Conservation (phyloP, 2,329 filamentous ascomycete genomes). For the Blastomyces emzantsi region DNA sequence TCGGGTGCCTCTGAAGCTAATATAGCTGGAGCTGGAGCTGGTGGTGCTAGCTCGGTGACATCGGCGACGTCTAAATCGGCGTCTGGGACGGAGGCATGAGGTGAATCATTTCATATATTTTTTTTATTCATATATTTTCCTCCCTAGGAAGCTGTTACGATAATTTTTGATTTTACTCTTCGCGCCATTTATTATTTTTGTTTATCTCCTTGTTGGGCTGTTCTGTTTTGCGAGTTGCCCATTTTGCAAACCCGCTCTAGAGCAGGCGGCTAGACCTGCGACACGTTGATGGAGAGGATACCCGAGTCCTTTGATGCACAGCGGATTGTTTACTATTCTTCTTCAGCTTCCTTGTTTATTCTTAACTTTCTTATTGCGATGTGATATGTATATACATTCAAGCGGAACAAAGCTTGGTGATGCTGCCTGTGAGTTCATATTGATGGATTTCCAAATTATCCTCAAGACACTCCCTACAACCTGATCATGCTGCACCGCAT, state of each 20-base stretch:
- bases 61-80: conserved; percentile 6
- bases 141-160: neutral
- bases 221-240: neutral
- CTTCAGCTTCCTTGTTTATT: neutral
- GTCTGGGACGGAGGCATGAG: neutral
- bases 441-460: neutral
- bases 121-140: neutral
- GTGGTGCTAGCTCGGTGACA: conserved; percentile 1
- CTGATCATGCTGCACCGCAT: neutral
- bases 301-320: neutral
- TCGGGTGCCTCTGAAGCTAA: neutral
- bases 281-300: neutral
- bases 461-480: neutral
- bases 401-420: neutral
- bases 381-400: conserved; percentile 2
- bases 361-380: neutral
- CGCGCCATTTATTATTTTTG: neutral
- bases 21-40: neutral
- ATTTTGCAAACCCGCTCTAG: no score
- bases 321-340: neutral
- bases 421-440: neutral
- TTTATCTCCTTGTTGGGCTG: neutral
- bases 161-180: neutral
- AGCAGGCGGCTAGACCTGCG: neutral
- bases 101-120: neutral